phyloP scores from a whole-genome alignment of 495 filamentous ascomycete genomes.

The Apiosordaria backusii region DNA sequence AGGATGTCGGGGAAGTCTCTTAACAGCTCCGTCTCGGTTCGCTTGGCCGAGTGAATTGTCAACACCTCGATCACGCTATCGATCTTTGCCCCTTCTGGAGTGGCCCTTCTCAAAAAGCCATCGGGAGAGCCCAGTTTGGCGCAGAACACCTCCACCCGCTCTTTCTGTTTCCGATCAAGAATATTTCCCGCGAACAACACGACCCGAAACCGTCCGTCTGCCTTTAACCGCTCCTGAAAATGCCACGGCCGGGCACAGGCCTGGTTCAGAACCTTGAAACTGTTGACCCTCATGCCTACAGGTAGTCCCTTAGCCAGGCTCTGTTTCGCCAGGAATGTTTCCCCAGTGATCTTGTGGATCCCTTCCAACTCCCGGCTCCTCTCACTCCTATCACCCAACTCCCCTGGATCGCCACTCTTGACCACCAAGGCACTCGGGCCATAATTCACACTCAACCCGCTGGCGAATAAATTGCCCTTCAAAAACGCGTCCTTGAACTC shows the following conservation, averaged over 20 bases:
- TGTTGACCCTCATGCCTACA: constrained; percentile 54
- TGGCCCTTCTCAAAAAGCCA: constrained; percentile 42
- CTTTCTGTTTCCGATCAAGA: constrained; percentile 36
- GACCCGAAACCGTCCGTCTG: constrained; percentile 62
- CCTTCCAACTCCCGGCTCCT: constrained; percentile 12
- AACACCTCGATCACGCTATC: constrained; percentile 56
- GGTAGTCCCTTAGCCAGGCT: constrained; percentile 20
- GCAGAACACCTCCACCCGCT: constrained; percentile 47
- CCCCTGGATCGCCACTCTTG: constrained; percentile 21
- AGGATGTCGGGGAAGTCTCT: constrained; percentile 55
- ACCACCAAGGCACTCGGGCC: constrained; percentile 29
- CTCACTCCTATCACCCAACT: constrained; percentile 50
- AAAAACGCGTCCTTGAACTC: constrained; percentile 44
- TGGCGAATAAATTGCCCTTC: constrained; percentile 38
- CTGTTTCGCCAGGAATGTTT: constrained; percentile 27
- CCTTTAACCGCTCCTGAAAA: constrained; percentile 41
- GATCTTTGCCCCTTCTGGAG: constrained; percentile 37
- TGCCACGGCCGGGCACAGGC: constrained; percentile 58
- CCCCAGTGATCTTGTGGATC: constrained; percentile 9
- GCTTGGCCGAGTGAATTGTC: constrained; percentile 55
- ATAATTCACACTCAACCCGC: constrained; percentile 37
- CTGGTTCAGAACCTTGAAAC: constrained; percentile 57
- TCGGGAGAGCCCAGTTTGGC: constrained; percentile 32
- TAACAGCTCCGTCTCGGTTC: constrained; percentile 50
- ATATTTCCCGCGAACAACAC: constrained; percentile 65